Evolutionary conservation across 2,329 filamentous ascomycete species (phyloP).

Genomic region (Aspergillus puulaauensis): DNA sequence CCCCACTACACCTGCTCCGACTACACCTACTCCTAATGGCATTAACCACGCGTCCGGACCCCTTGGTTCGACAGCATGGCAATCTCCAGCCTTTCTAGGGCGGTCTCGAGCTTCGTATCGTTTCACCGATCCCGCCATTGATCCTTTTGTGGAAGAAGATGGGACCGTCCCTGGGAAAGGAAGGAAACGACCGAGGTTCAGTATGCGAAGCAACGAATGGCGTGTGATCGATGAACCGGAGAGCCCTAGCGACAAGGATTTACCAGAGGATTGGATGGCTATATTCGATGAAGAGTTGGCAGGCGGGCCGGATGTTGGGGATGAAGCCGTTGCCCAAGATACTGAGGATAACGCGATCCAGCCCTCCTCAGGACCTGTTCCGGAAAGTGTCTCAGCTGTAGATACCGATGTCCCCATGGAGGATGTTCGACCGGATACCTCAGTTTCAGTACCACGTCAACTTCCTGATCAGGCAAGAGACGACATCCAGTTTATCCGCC

Average conservation of each 20-base stretch:
- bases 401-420: not conserved
- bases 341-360: not conserved
- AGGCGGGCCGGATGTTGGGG: slow-evolving; percentile 11
- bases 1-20: slow-evolving; percentile 24
- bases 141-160: slow-evolving; percentile 69
- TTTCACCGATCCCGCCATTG: slow-evolving; percentile 61
- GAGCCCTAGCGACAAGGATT: slow-evolving; percentile 60
- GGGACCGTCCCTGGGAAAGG: slow-evolving; percentile 59
- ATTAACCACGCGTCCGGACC: slow-evolving; percentile 12
- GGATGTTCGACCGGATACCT: slow-evolving; percentile 15
- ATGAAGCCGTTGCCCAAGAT: slow-evolving; percentile 9
- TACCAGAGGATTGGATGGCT: slow-evolving; percentile 27
- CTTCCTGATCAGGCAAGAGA: slow-evolving; percentile 1
- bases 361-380: not conserved
- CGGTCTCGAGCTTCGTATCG: slow-evolving; percentile 68
- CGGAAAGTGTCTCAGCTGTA: not conserved
- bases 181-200: slow-evolving; percentile 70
- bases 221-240: slow-evolving; percentile 69
- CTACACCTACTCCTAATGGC: slow-evolving; percentile 26
- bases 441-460: slow-evolving; percentile 3
- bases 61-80: slow-evolving; percentile 57
- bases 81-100: slow-evolving; percentile 79
- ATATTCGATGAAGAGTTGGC: slow-evolving; percentile 25
- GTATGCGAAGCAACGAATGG: slow-evolving; percentile 69
- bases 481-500: slow-evolving; percentile 8